Evolutionary conservation across 2,329 filamentous ascomycete genomes (phyloP), one percentile per base, ranked within the genome.

Genomic region (Penicillium palitans): DNA sequence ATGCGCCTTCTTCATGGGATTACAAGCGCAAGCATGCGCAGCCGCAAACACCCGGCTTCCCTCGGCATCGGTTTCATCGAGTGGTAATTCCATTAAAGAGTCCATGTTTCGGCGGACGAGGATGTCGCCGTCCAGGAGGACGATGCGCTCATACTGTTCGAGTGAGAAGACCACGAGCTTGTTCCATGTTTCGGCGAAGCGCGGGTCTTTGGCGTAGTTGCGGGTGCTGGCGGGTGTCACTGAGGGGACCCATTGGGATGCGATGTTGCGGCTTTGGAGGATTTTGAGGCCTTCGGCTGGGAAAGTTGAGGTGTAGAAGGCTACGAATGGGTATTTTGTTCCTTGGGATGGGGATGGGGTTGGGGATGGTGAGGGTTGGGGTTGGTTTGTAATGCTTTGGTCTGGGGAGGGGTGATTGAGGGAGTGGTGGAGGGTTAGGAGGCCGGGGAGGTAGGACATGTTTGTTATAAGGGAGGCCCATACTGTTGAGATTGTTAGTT

Each of bases 391-490:
- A 19, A 19, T 19, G 12, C 2, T 27, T 17, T 31, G 27, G 31
- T 48, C 42, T 19, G 24, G 37, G 13, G 44, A 17, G 76, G 62
- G 81, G 79, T 69, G 17, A 44, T 85, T 86, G 67, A 95, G 84
- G 52, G 88, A 89, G 76, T 88, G 83, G 72, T 90, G 83, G 62
- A 95, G 87, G 2, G 89, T 90, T 57, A 93, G 81, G 50, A 93
- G 86, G 50, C 90, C 90, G 5, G 88, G 84, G 62, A 95, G 85
- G 76, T 93, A 95, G 68, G 83, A 81, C 50, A 85, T 85, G 76
- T 92, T 93, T 58, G 90, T 93, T 72, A 95, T 90, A 64, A 93
- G 82, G 9, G 87, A 89, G 31, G 89, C 90, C 90, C 90, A 95
- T 73, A 92, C 90, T 89, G 21, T 19, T n/a, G 17, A 9, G 27